Evolutionary conservation across 352 stramenopile species (phyloP), one percentile per base, ranked within the genome.

Genomic region (Blastocystis sp.): DNA sequence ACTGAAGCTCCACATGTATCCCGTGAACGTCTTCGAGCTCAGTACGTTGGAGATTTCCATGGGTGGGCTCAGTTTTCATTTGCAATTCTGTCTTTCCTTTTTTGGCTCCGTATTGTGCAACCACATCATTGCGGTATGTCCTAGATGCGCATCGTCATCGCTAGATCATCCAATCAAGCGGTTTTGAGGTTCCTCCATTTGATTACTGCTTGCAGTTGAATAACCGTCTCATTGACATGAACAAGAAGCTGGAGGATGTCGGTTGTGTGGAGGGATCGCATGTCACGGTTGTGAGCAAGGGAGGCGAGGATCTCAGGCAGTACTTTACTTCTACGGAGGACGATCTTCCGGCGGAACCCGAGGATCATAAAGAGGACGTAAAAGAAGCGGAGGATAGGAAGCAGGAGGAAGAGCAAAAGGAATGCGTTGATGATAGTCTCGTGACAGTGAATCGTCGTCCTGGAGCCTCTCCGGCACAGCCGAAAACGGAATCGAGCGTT

Each of bases 151-250:
- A 9, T 45, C 39, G n/a, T 45, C 16, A 74, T 35, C 9, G 6
- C 21, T 74, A 74, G 63, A 37, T 50, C 24, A 1, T 74, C 29
- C 6, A 29, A 29, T 67, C 41, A 24, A 69, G 55, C 24, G 74
- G 74, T 26, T 85, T 85, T 69, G 50, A 66, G n/a, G 41, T 63
- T 4, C 74, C 74, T 69, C 19, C 67, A 12, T 26, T 85, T 2
- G 74, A 85, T 1, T 85, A 85, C 70, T 67, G 74, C 41, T 67
- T 85, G n/a, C 19, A 67, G 31, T 29, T 85, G 21, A 69, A 85
- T 69, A 55, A 55, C 33, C 13, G 29, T 50, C 45, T 16, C 35
- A 59, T 85, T 26, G 74, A 69, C 3, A 85, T 85, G 74, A 85
- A 85, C 24, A 50, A 85, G 55, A 66, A 50, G 29, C 29, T 85